Percentiles rank a stretch among this genome's conserved stretches.
Conservation (phyloP, 352 stramenopile species). For the Globisporangium iwayamae region DNA sequence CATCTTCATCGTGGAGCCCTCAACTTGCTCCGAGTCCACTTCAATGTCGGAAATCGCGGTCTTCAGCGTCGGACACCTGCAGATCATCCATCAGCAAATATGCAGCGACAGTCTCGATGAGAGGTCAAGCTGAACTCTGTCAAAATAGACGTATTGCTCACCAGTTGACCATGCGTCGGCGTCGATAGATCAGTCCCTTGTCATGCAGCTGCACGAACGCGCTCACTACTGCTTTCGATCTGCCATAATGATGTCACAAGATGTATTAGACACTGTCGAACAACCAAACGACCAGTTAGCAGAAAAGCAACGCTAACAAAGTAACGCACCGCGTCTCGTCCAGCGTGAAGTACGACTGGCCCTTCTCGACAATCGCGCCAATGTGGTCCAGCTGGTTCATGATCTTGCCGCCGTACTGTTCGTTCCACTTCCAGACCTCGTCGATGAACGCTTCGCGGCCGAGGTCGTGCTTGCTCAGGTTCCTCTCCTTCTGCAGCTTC, state of each 20-base stretch:
- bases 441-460: constrained; percentile 96
- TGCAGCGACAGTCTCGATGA: not conserved
- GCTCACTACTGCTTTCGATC: constrained; percentile 48
- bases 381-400: constrained; percentile 93
- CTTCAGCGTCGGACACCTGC: constrained; percentile 89
- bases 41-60: constrained; percentile 96
- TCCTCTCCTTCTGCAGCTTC: constrained; percentile 95
- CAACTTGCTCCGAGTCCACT: constrained; percentile 97
- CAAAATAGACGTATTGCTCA: constrained; percentile 36
- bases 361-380: constrained; percentile 95
- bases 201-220: constrained; percentile 92
- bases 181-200: constrained; percentile 95
- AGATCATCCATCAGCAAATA: not conserved
- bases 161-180: constrained; percentile 98
- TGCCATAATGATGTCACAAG: constrained; percentile 3
- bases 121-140: not conserved
- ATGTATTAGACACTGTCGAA: not conserved
- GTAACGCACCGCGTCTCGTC: constrained; percentile 91
- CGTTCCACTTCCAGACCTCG: constrained; percentile 98
- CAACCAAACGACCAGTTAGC: not conserved
- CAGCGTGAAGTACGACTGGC: constrained; percentile 97
- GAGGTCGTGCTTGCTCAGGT: constrained; percentile 91
- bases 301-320: constrained; percentile 45
- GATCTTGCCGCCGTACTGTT: constrained; percentile 96
- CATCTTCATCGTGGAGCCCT: constrained; percentile 74